phyloP scores from a whole-genome alignment of 768 basidiomycete genomes.

The Leccinum subgranulosum region DNA sequence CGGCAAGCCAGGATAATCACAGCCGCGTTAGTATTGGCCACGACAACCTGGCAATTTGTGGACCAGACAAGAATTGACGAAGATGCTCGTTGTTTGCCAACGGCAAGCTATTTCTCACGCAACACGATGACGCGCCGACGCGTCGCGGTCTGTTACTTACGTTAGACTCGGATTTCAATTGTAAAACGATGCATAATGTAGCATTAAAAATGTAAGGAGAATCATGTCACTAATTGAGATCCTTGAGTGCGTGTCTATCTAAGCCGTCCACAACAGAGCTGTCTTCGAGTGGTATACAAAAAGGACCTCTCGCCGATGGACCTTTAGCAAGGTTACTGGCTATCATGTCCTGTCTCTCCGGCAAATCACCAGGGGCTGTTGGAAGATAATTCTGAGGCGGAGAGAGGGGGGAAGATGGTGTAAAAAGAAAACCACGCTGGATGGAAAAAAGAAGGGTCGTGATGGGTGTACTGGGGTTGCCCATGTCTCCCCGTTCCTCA shows the following conservation, averaged over 20 bases:
- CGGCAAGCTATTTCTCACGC: conserved; percentile 23
- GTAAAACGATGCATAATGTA: conserved; percentile 4
- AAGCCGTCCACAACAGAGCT: conserved; percentile 6
- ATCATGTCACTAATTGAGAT: conserved; percentile 21
- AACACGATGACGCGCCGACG: conserved; percentile 23
- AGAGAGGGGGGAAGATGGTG: conserved; percentile 60
- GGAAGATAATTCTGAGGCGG: conserved; percentile 47
- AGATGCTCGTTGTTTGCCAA: conserved; percentile 3
- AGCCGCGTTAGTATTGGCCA: neutral
- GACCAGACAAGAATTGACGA: neutral
- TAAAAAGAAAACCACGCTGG: conserved; percentile 64
- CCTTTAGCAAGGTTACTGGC: neutral
- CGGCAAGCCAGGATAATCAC: conserved; percentile 6
- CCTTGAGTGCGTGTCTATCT: conserved; percentile 24
- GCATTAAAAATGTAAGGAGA: neutral
- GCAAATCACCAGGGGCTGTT: neutral
- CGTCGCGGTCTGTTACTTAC: conserved; percentile 11
- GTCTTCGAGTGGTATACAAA: conserved; percentile 12
- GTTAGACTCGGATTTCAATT: neutral
- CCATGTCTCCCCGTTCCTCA: conserved; percentile 1
- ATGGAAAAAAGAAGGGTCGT: conserved; percentile 60
- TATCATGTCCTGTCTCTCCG: conserved; percentile 6
- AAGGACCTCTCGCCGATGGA: neutral
- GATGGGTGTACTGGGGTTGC: conserved; percentile 54
- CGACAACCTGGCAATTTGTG: neutral